These are phyloP conservation scores for Penicillium bovifimosum DNA, from an alignment of 495 filamentous ascomycete species.

Conservation along the genomic window DNA sequence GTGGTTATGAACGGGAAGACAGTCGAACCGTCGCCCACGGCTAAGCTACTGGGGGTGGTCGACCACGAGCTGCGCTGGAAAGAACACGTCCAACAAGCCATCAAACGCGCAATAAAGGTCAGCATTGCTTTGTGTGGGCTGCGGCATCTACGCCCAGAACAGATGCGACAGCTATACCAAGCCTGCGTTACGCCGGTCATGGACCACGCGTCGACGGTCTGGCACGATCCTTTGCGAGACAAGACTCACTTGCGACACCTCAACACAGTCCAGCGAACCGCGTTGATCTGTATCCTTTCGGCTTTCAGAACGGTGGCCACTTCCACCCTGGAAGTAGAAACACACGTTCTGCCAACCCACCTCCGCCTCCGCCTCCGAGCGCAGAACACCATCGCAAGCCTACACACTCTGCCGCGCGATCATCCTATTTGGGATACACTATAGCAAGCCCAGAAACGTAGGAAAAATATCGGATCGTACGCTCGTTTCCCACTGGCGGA, in stretches of 20 bases:
- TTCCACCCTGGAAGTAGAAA: not conserved
- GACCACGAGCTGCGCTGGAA: slow-evolving; percentile 20
- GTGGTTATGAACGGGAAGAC: slow-evolving; percentile 9
- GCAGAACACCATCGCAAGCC: not conserved
- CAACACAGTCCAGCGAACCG: not conserved
- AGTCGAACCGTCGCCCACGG: slow-evolving; percentile 8
- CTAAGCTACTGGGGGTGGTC: slow-evolving; percentile 22
- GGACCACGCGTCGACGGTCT: not conserved
- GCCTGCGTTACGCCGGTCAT: slow-evolving; percentile 13
- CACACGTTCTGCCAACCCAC: not conserved
- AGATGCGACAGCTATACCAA: slow-evolving; percentile 23
- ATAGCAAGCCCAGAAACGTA: slow-evolving; percentile 6
- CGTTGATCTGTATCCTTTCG: not conserved
- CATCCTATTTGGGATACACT: slow-evolving; percentile 8
- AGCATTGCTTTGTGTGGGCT: slow-evolving; percentile 15
- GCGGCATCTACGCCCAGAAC: slow-evolving; percentile 12
- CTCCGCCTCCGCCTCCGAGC: not conserved
- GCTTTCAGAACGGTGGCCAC: not conserved
- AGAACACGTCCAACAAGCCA: slow-evolving; percentile 14
- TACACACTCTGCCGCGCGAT: not conserved
- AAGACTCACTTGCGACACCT: not conserved
- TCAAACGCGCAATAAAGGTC: slow-evolving; percentile 17
- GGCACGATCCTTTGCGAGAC: not conserved
- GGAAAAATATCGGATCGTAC: slow-evolving; percentile 5
- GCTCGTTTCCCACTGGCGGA: slow-evolving; percentile 16